Evolutionary conservation across 306 rosid genomes (phyloP), one percentile per base, ranked within the genome.

Genomic region (Acacia acuminata): DNA sequence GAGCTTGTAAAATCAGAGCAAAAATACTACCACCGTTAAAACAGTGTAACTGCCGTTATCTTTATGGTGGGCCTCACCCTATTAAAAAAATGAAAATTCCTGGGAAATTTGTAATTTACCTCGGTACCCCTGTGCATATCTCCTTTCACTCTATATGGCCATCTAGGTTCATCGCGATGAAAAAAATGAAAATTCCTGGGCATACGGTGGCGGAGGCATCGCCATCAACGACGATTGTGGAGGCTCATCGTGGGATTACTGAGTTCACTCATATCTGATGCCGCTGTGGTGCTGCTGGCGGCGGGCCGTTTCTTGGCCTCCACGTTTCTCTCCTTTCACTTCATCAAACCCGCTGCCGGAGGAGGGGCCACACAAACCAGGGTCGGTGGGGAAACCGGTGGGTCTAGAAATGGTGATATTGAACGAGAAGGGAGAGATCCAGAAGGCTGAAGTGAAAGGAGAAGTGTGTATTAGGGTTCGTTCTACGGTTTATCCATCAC

Each of bases 341-440:
- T 50, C 89, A 0, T 92, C 99, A 30, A 96, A 92, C 74, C 99
- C 97, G 44, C 79, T 96, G 43, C 97, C 96, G 30, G 87, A 86
- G 38, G 88, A 93, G 42, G 99, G 99, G 27, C 81, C 50, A 10
- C 97, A 93, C 84, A 96, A 92, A 27, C 72, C 97, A 45, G 98
- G 99, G 86, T 93, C 98, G 3, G 99, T 93, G 4, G 99, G 99
- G 5, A 86, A 75, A 11, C 94, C 99, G n/a, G 87, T 91, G 87
- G 99, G 96, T 9, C 98, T 88, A 20, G 94, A 92, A 48, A 82
- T 96, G 92, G 91, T 77, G n/a, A 86, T 91, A 0, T 65, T 96
- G 84, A 86, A 90, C 45, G 88, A 85, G 4, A 80, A 79, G 71
- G 99, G 99, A 48, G 83, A 69, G 79, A 72, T 78, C 2, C 82